Base-by-base conservation (phyloP, 2,329 filamentous ascomycete species). In the Calonectria naviculata region DNA sequence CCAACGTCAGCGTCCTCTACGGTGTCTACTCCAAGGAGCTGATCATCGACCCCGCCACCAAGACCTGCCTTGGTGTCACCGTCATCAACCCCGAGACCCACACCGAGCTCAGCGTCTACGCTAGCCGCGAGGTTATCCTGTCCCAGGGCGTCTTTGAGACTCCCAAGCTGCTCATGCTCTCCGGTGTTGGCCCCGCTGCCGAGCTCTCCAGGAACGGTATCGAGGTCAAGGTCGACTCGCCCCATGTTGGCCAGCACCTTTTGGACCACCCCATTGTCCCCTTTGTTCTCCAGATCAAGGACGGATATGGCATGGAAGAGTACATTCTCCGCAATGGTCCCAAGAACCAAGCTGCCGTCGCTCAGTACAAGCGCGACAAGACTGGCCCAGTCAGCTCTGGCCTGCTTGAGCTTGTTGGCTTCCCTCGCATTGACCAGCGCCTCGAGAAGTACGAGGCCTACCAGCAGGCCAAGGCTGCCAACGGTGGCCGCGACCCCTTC, bases 131-230 rank as follows among this genome's bases (percentile, higher is more conserved):
- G 77, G 87, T 87, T 8, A 87, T 84, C 5, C 80, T 88, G 7
- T 84, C 84, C 0, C 78, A 82, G 34, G 91, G 91, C 24, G 87
- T 89, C 2, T 93, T 89, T 81, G 90, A 92, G 81, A 88, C 87
- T 1, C 90, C 91, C 3, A 91, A 93, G 80, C 81, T 93, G 1
- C 87, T 93, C 7, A 90, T 91, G 83, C 86, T 93, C 2, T 89
- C 85, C 63, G 91, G 92, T 19, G 86, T 93, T 54, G 91, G 91
- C 0, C 90, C 90, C 0, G 78, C 80, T 7, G 78, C 82, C 0
- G 87, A 91, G 72, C 85, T 93, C 3, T 73, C 85, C 21, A 83
- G 84, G 65, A 85, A 89, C 74, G 81, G 84, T 15, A 92, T 93
- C 72, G 76, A 84, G 0, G 81, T 89, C 1, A 74, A 91, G 31